Base-by-base conservation (phyloP, 1,284 basidiomycete genomes). In the Leucoagaricus sp. region DNA sequence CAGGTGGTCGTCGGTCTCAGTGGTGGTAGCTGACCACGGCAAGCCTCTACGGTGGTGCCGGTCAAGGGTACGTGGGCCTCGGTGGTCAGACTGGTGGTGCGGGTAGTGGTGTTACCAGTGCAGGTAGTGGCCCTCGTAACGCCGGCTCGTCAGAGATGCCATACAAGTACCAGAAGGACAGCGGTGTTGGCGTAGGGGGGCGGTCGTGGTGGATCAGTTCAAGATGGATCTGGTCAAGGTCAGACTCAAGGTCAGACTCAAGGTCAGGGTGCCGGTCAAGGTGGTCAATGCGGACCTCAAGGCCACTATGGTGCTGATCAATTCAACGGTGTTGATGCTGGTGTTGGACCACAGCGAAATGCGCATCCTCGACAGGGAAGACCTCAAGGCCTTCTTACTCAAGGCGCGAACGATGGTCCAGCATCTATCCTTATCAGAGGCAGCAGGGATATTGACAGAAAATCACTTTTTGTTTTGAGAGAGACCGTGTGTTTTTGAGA, bases 391-490 rank as follows among this genome's bases (percentile, higher is more conserved):
- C 85, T 87, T 64, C 76, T 85, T 5, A 83, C 80, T 7, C 87
- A 89, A 65, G 81, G 80, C 40, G 79, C 73, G 41, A 81, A 77
- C 47, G 87, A 89, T 53, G 82, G 72, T 28, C n/a, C n/a, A 77
- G 75, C 61, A 89, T 86, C 67, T 89, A 89, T 66, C 79, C 81
- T 62, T 89, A 88, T 68, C 85, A 85, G 68, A 50, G 84, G 68
- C 85, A 85, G 71, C 83, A 84, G 70, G 81, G 79, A 59, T 89
- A 87, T 71, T 89, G 87, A 87, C 85, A 87, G 75, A 87, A 70
- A 71, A 65, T 41, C n/a, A n/a, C n/a, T n/a, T n/a, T n/a, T n/a
- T n/a, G n/a, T n/a, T n/a, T n/a, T n/a, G n/a, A n/a, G n/a, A n/a
- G 36, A 38, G 36, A 15, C 4, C 4, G 4, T 38, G 36, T 7